Base-by-base conservation (phyloP, 2,329 filamentous ascomycete genomes). In the Paraphoma chrysanthemicola region DNA sequence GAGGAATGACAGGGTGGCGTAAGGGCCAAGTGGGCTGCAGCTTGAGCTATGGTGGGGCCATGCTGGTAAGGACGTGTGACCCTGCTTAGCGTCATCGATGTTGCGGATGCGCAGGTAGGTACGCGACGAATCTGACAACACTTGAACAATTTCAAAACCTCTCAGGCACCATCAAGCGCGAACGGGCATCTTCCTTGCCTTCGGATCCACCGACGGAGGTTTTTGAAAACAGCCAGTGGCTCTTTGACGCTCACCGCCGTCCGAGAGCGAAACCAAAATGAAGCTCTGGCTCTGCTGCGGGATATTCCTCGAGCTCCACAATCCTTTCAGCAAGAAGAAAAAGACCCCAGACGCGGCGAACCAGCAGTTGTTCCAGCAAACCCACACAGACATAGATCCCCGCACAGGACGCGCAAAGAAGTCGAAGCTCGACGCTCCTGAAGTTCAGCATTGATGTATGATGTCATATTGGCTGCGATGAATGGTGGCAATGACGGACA, bases 21-120 rank as follows among this genome's bases (percentile, higher is more conserved):
- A 44, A 41, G 48, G 43, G 59, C 55, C 41, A 64, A 61, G 64
- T 68, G 66, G 66, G 66, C 66, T 55, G 56, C 51, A 58, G 47
- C 47, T 57, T 51, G 30, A 66, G 56, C 63, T 63, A 62, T 64
- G 63, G 65, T 68, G 65, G 67, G 67, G 66, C 65, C 62, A 53
- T 50, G 45, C 33, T 49, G 50, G 54, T 54, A 48, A 53, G 56
- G 53, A 46, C 38, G 53, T 46, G 46, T 47, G 38, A 53, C 39
- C 39, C 14, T 16, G 30, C n/a, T 30, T 45, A 45, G 41, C 42
- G 41, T 45, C 29, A 39, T 38, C 36, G 17, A 29, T 39, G 12
- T 36, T 42, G 28, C 47, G 9, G 47, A 30, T 11, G 36, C 29
- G 36, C 12, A 9, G 4, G 38, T 11, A 48, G 46, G 12, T 28